Evolutionary conservation across 202 grass and related monocot species (phyloP).

Genomic region (Brachypodium distachyon): DNA sequence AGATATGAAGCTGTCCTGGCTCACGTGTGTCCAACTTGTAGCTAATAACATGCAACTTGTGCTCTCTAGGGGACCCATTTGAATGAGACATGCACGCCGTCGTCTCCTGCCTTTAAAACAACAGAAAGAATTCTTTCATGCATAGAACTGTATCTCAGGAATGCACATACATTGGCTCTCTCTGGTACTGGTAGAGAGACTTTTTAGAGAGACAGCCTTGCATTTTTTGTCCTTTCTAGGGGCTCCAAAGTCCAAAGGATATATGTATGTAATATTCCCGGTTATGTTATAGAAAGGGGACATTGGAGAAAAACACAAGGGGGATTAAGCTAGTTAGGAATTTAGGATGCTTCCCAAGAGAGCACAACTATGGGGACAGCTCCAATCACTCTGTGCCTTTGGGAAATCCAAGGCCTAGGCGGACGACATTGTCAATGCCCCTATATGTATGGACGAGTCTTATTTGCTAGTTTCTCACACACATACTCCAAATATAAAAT

Average conservation of each 20-base stretch:
- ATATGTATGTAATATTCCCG: conserved; percentile 7
- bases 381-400: conserved; percentile 39
- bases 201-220: neutral
- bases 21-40: conserved; percentile 30
- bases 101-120: neutral
- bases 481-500: neutral
- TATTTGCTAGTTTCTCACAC: neutral
- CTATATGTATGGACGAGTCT: conserved; percentile 7
- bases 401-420: conserved; percentile 55
- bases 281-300: neutral
- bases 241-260: neutral
- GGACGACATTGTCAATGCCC: conserved; percentile 38
- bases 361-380: conserved; percentile 24
- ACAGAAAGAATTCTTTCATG: neutral
- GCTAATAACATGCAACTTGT: conserved; percentile 5
- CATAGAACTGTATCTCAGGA: neutral
- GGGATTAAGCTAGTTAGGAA: conserved; percentile 20
- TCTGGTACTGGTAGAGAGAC: neutral
- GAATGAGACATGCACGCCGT: neutral
- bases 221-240: neutral
- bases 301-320: conserved; percentile 20
- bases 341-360: conserved; percentile 33
- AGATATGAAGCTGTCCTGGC: conserved; percentile 28
- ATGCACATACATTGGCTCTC: neutral
- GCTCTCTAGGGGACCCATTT: neutral